Evolutionary conservation across 2,329 filamentous ascomycete species (phyloP), one percentile per base, ranked within the genome.

Genomic region (Thermothelomyces thermophilus): DNA sequence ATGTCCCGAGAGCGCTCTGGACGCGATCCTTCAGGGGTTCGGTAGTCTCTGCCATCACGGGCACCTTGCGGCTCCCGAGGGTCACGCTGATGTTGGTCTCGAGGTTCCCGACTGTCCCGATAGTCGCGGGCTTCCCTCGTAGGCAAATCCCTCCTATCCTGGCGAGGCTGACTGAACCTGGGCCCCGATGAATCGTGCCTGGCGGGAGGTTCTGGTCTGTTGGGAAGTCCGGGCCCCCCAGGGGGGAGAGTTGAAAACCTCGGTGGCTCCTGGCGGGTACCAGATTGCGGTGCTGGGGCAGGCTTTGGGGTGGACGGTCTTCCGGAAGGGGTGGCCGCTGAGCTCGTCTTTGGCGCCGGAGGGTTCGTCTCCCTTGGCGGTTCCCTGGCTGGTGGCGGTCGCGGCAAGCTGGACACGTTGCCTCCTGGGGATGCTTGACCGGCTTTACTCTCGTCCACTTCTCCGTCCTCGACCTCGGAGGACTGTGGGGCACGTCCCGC

Each of bases 391-490:
- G 58, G 54, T 20, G 51, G 40, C 4, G 48, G 41, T n/a, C 50
- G 52, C 8, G 55, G 48, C 20, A 46, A 46, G 19, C 40, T 48
- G 13, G 50, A 47, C 19, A 42, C 53, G 62, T 43, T 68, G 40
- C 51, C 43, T 33, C 50, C 54, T 41, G 46, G 20, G 7, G 36
- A n/a, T n/a, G 46, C 53, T 42, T 63, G 50, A 40, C 55, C 37
- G 40, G 57, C 40, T 65, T 70, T 80, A 30, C 70, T 72, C 58
- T 87, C 84, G 55, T 82, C 79, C 20, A 87, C 83, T 63, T 89
- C 85, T 17, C 85, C 85, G 61, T 89, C 85, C 63, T 89, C 85
- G 46, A 80, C 78, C 53, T 84, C 81, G 1, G 65, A 64, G 11
- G 65, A 54, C 51, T 65, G 47, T 50, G 66, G 63, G n/a, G 63